These are phyloP conservation scores for Metschnikowia matae DNA, from an alignment of 805 yeast species.

Conservation along the genomic window DNA sequence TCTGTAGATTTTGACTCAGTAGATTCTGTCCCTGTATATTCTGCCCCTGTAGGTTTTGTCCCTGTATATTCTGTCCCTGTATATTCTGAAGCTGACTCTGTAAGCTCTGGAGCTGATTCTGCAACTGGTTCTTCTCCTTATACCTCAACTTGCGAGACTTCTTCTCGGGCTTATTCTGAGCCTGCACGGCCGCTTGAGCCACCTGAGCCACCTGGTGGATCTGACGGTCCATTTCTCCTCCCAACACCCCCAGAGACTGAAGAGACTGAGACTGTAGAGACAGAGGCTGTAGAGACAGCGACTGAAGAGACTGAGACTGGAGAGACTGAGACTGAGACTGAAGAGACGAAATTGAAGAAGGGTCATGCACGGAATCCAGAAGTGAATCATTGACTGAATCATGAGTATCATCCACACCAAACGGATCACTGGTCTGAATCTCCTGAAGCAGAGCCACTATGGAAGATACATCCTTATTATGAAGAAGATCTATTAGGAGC, in stretches of 20 bases:
- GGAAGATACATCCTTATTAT: conserved; percentile 23
- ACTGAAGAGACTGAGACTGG: too few species aligned
- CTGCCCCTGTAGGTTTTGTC: not conserved
- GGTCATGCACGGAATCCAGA: conserved; percentile 13
- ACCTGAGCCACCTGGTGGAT: conserved; percentile 39
- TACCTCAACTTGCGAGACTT: conserved; percentile 11
- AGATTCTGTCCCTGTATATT: not conserved
- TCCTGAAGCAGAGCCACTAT: conserved; percentile 29
- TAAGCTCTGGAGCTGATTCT: not conserved
- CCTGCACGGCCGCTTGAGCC: conserved; percentile 37
- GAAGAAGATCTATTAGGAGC: conserved; percentile 30
- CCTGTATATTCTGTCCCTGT: not conserved
- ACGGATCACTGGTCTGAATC: conserved; percentile 21
- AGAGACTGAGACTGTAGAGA: too few species aligned
- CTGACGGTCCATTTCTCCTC: conserved; percentile 40
- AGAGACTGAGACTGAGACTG: too few species aligned
- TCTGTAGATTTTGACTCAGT: not conserved
- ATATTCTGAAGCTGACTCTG: not conserved
- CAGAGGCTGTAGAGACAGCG: too few species aligned
- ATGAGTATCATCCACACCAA: conserved; percentile 13
- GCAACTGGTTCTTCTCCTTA: conserved; percentile 3
- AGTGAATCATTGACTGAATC: conserved; percentile 16
- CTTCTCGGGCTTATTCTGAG: conserved; percentile 19
- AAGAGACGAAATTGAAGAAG: conserved; percentile 8
- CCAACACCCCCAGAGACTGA: conserved; percentile 15